phyloP scores from a whole-genome alignment of 2,329 filamentous ascomycete genomes.

The Aureobasidium sp. region DNA sequence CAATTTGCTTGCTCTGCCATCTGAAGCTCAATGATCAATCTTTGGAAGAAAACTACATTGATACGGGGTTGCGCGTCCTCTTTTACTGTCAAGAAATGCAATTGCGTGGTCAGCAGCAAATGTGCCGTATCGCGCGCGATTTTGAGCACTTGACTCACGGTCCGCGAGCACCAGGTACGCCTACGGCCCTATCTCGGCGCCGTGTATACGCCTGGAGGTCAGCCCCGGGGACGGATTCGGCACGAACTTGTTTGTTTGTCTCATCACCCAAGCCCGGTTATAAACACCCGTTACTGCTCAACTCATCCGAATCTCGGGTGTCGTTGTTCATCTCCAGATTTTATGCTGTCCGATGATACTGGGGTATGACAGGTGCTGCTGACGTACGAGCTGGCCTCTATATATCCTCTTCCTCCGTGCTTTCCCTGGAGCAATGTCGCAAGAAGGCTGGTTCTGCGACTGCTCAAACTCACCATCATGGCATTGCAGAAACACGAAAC shows the following conservation, averaged over 20 bases:
- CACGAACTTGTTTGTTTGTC: constrained; percentile 14
- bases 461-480: neutral
- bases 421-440: neutral
- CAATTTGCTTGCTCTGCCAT: neutral
- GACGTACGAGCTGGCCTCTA: neutral
- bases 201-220: constrained; percentile 3
- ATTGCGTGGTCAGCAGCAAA: neutral
- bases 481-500: neutral
- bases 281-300: constrained; percentile 2
- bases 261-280: constrained; percentile 5
- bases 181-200: constrained; percentile 11
- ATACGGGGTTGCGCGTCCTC: neutral
- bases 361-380: constrained; percentile 9
- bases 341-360: neutral
- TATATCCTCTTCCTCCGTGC: neutral
- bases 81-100: neutral
- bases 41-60: neutral
- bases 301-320: neutral
- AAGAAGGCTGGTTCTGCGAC: constrained; percentile 2
- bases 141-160: neutral
- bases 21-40: neutral
- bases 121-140: constrained; percentile 8
- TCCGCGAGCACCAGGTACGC: constrained; percentile 3
- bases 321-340: neutral
- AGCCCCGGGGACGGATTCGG: neutral